Evolutionary conservation across 2,329 filamentous ascomycete genomes (phyloP), one percentile per base, ranked within the genome.

Genomic region (Passalora sequoiae): DNA sequence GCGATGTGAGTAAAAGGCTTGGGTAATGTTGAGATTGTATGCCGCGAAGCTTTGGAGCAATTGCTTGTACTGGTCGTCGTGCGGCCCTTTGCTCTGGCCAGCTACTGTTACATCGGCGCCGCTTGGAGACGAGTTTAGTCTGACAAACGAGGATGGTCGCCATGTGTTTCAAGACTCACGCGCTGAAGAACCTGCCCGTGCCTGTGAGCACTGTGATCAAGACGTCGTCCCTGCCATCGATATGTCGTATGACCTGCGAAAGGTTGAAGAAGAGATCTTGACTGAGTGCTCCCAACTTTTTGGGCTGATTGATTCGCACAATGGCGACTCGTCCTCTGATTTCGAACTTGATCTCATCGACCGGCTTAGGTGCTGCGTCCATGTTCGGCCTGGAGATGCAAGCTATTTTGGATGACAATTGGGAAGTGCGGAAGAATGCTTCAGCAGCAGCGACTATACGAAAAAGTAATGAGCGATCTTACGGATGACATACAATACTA

Each of bases 1-100:
- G 57, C 89, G 86, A 69, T 97, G 92, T 10, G 81, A 83, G 72
- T 92, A 89, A 72, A 97, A 95, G 57, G 88, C 83, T 58, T 87
- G 83, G 2, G 89, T 92, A 58, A 87, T 78, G 74, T 94, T 86
- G 44, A 96, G 78, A 73, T 97, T 97, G 74, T 85, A 84, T 13
- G 45, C 74, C 8, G 87, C 84, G 67, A 97, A 94, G 60, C 64
- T 71, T 39, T 76, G 74, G 25, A 94, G 77, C 70, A 80, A 82
- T 55, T 79, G 72, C n/a, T 70, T 69, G 49, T 74, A 72, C 12
- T 59, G 61, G 46, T 59, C 54, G 44, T 56, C 51, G 40, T 66
- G 62, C 4, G 65, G 61, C 13, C 71, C 66, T 8, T 40, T 28
- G 38, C 48, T 38, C 22, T 51, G 44, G 2, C 68, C 61, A 9